phyloP scores from a whole-genome alignment of 2,329 filamentous ascomycete species.

The Zalaria sp. region DNA sequence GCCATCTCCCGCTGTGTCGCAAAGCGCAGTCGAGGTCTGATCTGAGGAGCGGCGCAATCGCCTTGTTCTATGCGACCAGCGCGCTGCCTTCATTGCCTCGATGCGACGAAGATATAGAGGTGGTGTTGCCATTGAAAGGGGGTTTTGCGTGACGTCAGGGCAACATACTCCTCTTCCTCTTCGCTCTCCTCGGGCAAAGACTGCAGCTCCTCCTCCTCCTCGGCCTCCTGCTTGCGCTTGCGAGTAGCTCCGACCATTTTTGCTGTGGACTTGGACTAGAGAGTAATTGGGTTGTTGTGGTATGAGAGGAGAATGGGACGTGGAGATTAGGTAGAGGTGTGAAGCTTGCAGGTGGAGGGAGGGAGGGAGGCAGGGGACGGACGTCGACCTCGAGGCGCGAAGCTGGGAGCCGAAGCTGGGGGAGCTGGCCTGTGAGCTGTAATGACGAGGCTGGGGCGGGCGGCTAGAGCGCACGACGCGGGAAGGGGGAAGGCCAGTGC shows the following conservation, averaged over 20 bases:
- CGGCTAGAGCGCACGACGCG: too few relatives aligned
- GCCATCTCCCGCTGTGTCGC: too few relatives aligned
- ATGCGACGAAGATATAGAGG: background rate
- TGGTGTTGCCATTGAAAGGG: background rate
- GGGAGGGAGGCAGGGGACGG: too few relatives aligned
- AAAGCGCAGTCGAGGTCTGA: too few relatives aligned
- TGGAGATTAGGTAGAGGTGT: too few relatives aligned
- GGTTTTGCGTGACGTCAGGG: constrained; percentile 4
- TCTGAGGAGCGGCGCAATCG: too few relatives aligned
- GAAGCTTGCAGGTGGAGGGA: too few relatives aligned
- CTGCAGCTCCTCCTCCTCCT: constrained; percentile 28
- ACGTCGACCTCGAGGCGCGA: too few relatives aligned
- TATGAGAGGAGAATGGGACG: background rate
- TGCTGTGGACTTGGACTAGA: background rate
- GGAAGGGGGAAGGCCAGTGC: too few relatives aligned
- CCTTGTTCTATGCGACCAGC: background rate
- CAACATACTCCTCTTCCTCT: constrained; percentile 27
- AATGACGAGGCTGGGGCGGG: too few relatives aligned
- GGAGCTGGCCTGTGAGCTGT: too few relatives aligned
- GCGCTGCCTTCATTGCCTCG: background rate
- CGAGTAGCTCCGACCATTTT: constrained; percentile 20
- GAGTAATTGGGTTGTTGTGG: background rate
- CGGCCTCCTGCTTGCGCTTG: constrained; percentile 29
- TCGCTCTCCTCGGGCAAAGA: constrained; percentile 29
- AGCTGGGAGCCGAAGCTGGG: too few relatives aligned